A percentile compares a stretch with the other conserved stretches of the same genome.
Evolutionary conservation across 305 asterid species (phyloP).

Genomic region (Fraxinus platypoda): DNA sequence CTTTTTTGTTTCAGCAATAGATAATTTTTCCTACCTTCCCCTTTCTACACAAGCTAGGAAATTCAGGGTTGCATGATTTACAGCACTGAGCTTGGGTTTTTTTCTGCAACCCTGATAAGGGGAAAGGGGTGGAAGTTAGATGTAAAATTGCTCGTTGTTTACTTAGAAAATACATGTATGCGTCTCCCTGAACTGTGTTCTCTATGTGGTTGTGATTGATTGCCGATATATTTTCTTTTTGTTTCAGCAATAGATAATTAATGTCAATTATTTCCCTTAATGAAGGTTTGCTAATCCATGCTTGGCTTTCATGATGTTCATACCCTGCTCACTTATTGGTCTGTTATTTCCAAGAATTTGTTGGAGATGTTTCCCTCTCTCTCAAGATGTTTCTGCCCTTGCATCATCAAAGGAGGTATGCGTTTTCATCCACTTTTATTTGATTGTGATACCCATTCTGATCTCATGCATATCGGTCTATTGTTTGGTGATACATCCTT

Average conservation of each 20-base stretch:
- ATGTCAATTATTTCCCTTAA: constrained; percentile 17
- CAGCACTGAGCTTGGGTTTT: not conserved
- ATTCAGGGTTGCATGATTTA: not conserved
- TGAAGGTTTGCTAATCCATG: constrained; percentile 81
- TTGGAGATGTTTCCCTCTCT: constrained; percentile 68
- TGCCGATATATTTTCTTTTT: not conserved
- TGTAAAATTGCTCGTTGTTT: not conserved
- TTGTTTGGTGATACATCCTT: constrained; percentile 22
- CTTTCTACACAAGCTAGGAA: not conserved
- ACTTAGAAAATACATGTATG: not conserved
- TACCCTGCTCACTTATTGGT: constrained; percentile 90
- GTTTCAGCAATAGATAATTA: not conserved
- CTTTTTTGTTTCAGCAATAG: not conserved
- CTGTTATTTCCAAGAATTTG: constrained; percentile 69
- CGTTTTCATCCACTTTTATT: constrained; percentile 22
- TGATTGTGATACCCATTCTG: not conserved
- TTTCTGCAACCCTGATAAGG: not conserved
- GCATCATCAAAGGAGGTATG: constrained; percentile 62
- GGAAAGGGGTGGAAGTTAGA: not conserved
- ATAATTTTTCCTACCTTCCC: not conserved
- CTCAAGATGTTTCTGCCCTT: constrained; percentile 51
- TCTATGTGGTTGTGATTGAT: not conserved
- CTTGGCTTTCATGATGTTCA: constrained; percentile 83
- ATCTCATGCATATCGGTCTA: constrained; percentile 5
- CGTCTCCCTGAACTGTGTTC: not conserved